Evolutionary conservation across 768 basidiomycete species (phyloP).

Genomic region (Psilocybe azurescens): DNA sequence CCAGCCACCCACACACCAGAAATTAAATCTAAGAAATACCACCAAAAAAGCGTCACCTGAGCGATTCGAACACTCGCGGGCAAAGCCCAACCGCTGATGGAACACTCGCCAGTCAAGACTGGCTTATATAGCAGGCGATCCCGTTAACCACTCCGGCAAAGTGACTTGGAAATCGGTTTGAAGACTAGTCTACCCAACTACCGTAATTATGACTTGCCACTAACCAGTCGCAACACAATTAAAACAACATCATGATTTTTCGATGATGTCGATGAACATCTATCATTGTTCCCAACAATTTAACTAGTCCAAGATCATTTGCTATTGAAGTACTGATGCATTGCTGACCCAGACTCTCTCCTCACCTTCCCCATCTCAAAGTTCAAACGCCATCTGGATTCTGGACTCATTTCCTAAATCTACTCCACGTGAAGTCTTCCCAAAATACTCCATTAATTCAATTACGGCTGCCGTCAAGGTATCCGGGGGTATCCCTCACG

Average conservation of each 20-base stretch:
- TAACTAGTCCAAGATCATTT: no score
- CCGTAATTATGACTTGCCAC: no score
- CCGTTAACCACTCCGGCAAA: constrained; percentile 96
- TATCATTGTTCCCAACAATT: no score
- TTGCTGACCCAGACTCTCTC: background rate
- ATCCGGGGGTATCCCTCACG: constrained; percentile 7
- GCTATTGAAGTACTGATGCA: no score
- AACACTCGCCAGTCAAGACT: background rate
- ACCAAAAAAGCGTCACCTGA: constrained; percentile 33
- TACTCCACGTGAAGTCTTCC: background rate
- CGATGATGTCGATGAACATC: no score
- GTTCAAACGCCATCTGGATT: no score
- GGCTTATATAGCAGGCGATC: constrained; percentile 66
- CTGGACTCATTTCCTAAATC: background rate
- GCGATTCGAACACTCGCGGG: constrained; percentile 40
- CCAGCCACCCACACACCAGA: no score
- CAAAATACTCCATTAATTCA: no score
- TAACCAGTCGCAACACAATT: no score
- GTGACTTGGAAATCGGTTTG: constrained; percentile 50
- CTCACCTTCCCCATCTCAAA: no score
- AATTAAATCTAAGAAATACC: no score
- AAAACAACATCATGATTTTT: no score
- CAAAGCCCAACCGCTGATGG: constrained; percentile 33
- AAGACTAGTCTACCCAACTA: background rate
- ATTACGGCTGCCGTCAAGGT: background rate